Conservation (phyloP, 2,329 filamentous ascomycete genomes). For the Aspergillus intermedius region DNA sequence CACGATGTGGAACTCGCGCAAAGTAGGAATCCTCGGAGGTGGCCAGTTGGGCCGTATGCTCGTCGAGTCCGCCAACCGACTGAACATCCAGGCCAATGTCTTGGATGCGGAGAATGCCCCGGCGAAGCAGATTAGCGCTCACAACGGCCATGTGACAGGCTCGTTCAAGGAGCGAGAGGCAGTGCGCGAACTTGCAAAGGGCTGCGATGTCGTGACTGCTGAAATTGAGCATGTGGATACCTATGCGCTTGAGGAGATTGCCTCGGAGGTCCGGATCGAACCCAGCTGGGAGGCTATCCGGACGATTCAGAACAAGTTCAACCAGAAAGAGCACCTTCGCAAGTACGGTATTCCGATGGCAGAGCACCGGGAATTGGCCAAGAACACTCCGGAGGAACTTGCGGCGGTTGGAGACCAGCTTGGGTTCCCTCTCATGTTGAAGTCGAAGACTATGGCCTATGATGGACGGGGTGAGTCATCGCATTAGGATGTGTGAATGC, state of each 20-base stretch:
- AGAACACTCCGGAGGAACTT: constrained; percentile 56
- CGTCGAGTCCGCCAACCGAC: constrained; percentile 71
- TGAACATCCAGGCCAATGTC: constrained; percentile 72
- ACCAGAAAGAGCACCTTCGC: constrained; percentile 75
- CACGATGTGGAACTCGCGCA: constrained; percentile 35
- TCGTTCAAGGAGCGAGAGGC: constrained; percentile 80
- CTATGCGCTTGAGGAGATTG: constrained; percentile 76
- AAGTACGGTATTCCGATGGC: constrained; percentile 65
- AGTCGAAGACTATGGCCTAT: constrained; percentile 83
- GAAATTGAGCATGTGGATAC: constrained; percentile 96
- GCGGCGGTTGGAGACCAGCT: constrained; percentile 57
- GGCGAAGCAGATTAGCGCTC: constrained; percentile 78
- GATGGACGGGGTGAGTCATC: constrained; percentile 66
- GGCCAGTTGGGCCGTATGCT: constrained; percentile 91
- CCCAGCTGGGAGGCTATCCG: constrained; percentile 81
- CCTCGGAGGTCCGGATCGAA: constrained; percentile 62
- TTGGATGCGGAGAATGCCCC: constrained; percentile 71
- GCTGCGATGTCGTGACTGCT: constrained; percentile 76
- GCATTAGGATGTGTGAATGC: background rate
- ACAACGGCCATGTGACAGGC: constrained; percentile 67
- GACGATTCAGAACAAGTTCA: constrained; percentile 88
- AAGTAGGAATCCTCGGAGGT: constrained; percentile 50
- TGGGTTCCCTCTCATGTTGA: constrained; percentile 86
- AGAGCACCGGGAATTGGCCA: constrained; percentile 59
- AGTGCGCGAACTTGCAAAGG: constrained; percentile 69